Conservation (phyloP, 176 grass and related monocot genomes). For the Pharus latifolius region DNA sequence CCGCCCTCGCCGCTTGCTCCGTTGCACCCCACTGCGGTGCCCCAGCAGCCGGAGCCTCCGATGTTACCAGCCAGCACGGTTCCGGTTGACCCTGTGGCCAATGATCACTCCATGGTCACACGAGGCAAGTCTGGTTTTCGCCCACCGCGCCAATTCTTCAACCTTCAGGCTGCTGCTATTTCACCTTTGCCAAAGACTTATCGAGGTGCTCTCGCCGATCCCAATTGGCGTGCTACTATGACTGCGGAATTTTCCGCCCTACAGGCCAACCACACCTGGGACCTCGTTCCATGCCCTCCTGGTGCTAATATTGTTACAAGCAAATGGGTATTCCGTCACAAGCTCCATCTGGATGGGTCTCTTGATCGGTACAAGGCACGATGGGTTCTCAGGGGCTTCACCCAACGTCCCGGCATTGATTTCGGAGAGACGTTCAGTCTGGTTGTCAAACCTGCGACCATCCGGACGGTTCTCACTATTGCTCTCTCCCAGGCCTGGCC, state of each 20-base stretch:
- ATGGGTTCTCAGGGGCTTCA: background rate
- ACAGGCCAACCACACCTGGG: background rate
- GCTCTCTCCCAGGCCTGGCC: no score
- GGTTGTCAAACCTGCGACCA: background rate
- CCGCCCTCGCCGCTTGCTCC: no score
- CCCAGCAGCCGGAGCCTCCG: no score
- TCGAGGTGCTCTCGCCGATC: background rate
- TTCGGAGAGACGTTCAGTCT: background rate
- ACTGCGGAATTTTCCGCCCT: background rate
- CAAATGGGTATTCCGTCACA: background rate
- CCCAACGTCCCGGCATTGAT: background rate
- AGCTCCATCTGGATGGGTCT: background rate
- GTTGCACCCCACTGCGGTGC: no score
- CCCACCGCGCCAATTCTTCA: rapidly evolving
- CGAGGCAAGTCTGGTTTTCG: background rate
- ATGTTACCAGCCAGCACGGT: background rate
- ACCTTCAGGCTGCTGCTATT: no score
- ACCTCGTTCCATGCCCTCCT: no score
- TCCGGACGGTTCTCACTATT: background rate
- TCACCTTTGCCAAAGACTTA: no score
- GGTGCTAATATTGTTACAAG: background rate
- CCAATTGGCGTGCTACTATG: background rate
- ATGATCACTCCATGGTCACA: background rate
- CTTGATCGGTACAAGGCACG: background rate
- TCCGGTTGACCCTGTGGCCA: no score